These are phyloP conservation scores for Penicillium sumatraense DNA, from an alignment of 2,329 filamentous ascomycete genomes.

Conservation along the genomic window DNA sequence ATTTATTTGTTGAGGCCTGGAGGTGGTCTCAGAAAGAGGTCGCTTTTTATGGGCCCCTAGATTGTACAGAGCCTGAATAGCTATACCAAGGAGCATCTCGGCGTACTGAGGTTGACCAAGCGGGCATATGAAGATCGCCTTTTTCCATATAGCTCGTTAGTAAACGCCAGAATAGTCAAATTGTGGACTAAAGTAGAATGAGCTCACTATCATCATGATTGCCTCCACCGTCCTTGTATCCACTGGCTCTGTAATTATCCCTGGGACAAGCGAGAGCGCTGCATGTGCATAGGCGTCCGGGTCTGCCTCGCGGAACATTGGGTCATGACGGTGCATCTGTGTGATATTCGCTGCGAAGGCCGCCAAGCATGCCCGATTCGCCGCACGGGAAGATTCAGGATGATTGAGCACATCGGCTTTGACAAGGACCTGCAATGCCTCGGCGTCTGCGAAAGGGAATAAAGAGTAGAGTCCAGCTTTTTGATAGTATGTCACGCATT, in stretches of 20 bases:
- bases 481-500: conserved; percentile 24
- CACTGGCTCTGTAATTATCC: conserved; percentile 24
- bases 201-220: conserved; percentile 24
- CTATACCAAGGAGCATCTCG: conserved; percentile 25
- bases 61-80: conserved; percentile 26
- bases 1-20: conserved; percentile 9
- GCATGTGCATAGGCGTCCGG: conserved; percentile 28
- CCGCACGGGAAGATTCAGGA: conserved; percentile 10
- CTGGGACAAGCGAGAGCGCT: conserved; percentile 24
- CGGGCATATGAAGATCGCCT: conserved; percentile 26
- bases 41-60: conserved; percentile 22
- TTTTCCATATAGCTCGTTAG: not conserved
- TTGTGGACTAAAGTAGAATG: not conserved
- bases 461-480: conserved; percentile 29
- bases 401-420: conserved; percentile 17
- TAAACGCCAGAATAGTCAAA: not conserved
- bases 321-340: conserved; percentile 27
- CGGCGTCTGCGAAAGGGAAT: conserved; percentile 27
- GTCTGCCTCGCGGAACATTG: conserved; percentile 23
- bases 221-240: conserved; percentile 25
- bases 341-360: conserved; percentile 31
- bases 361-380: conserved; percentile 23
- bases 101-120: conserved; percentile 26
- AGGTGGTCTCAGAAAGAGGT: not conserved
- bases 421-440: conserved; percentile 20